Evolutionary conservation across 2,329 filamentous ascomycete genomes (phyloP).

Genomic region (Cryphonectria radicalis): DNA sequence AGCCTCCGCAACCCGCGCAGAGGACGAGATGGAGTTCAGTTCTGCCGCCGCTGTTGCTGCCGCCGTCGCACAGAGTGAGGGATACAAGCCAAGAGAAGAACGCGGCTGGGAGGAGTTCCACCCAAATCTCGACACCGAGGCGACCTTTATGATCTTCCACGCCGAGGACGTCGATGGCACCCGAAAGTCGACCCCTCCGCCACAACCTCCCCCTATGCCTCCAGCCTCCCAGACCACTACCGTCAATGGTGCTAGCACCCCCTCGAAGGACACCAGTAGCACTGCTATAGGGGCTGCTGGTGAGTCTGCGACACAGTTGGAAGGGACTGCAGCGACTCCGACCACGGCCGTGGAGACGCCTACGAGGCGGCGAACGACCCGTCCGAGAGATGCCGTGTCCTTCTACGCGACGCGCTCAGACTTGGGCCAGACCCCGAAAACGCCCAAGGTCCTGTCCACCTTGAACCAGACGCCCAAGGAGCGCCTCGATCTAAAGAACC

Average conservation of each 20-base stretch:
- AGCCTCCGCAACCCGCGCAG: conserved; percentile 54
- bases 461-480: conserved; percentile 81
- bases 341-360: conserved; percentile 42
- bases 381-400: conserved; percentile 55
- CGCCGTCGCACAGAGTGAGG: conserved; percentile 86
- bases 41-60: conserved; percentile 89
- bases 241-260: conserved; percentile 49
- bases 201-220: conserved; percentile 40
- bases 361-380: conserved; percentile 47
- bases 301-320: conserved; percentile 47
- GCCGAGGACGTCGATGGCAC: conserved; percentile 85
- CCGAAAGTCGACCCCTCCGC: conserved; percentile 50
- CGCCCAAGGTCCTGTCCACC: conserved; percentile 72
- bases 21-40: conserved; percentile 73
- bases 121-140: conserved; percentile 89
- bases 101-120: conserved; percentile 98
- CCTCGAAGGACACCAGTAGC: conserved; percentile 50
- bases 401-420: conserved; percentile 58
- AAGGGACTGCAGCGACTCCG: conserved; percentile 35
- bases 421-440: conserved; percentile 52
- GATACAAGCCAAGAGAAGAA: conserved; percentile 96
- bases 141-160: conserved; percentile 75
- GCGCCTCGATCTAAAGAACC: conserved; percentile 75
- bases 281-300: conserved; percentile 38
- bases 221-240: conserved; percentile 10